These are phyloP conservation scores for Salicornia ramosissima DNA, from an alignment of 148 eudicot species.

Conservation along the genomic window DNA sequence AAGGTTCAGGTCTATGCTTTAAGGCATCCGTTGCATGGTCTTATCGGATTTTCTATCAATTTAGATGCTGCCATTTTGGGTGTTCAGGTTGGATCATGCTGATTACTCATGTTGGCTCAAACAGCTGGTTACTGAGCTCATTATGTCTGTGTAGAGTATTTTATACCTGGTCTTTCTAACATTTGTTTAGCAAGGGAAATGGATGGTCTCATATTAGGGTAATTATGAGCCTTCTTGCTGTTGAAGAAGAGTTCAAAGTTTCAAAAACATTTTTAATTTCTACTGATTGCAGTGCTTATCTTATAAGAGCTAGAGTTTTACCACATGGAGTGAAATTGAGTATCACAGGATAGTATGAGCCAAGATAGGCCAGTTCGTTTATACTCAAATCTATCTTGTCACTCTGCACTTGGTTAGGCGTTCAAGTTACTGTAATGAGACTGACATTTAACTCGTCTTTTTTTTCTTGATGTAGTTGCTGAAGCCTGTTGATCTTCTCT, in stretches of 20 bases:
- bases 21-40: not conserved
- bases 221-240: not conserved
- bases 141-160: not conserved
- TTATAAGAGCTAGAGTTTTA: not conserved
- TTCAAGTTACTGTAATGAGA: not conserved
- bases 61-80: not conserved
- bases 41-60: not conserved
- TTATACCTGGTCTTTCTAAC: not conserved
- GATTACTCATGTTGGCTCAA: not conserved
- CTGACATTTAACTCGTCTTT: constrained; percentile 7
- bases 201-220: not conserved
- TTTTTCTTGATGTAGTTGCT: constrained; percentile 7
- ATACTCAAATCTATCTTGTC: not conserved
- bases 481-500: constrained; percentile 8
- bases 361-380: not conserved
- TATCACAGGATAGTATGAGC: not conserved
- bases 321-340: not conserved
- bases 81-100: not conserved
- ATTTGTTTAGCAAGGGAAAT: not conserved
- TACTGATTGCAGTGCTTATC: not conserved
- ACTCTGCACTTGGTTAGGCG: not conserved
- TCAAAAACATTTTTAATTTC: not conserved
- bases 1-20: not conserved
- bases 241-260: not conserved
- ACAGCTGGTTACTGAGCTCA: not conserved